Percentiles rank a stretch among this genome's conserved stretches.
Conservation (phyloP, 1,284 basidiomycete species). For the Polyporus tsugae region DNA sequence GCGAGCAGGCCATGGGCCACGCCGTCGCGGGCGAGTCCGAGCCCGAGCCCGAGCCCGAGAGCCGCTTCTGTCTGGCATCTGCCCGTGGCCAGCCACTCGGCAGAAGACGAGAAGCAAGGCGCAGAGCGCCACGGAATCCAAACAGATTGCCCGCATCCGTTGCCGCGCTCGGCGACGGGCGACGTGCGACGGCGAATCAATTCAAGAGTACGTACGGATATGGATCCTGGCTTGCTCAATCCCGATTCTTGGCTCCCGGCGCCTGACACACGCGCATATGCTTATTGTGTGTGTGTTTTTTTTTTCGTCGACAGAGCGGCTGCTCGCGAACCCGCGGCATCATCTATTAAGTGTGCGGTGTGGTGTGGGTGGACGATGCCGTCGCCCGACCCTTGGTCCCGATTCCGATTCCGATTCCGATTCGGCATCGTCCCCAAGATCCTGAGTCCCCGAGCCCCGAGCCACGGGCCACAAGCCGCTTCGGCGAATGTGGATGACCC, state of each 20-base stretch:
- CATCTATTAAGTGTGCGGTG: not conserved
- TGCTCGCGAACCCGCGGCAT: not conserved
- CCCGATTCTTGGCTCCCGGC: too few species aligned
- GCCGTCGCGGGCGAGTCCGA: too few species aligned
- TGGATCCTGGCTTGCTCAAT: too few species aligned
- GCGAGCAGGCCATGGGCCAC: too few species aligned
- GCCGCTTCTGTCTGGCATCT: not conserved
- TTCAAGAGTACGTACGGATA: too few species aligned
- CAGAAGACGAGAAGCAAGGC: not conserved
- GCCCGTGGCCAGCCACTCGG: too few species aligned
- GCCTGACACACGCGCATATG: too few species aligned
- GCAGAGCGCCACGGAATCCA: not conserved
- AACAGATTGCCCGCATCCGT: slow-evolving; percentile 1
- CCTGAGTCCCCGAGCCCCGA: not conserved
- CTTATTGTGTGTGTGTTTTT: not conserved
- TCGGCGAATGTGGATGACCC: not conserved
- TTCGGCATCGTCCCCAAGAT: not conserved
- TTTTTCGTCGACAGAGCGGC: not conserved
- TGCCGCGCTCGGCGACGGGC: too few species aligned
- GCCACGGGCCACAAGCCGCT: not conserved
- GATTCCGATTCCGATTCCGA: too few species aligned
- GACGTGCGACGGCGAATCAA: not conserved
- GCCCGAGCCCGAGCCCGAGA: not conserved
- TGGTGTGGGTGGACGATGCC: not conserved
- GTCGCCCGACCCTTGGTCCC: too few species aligned